These are phyloP conservation scores for Gaultheria prostrata DNA, from an alignment of 148 eudicot genomes.

Conservation along the genomic window DNA sequence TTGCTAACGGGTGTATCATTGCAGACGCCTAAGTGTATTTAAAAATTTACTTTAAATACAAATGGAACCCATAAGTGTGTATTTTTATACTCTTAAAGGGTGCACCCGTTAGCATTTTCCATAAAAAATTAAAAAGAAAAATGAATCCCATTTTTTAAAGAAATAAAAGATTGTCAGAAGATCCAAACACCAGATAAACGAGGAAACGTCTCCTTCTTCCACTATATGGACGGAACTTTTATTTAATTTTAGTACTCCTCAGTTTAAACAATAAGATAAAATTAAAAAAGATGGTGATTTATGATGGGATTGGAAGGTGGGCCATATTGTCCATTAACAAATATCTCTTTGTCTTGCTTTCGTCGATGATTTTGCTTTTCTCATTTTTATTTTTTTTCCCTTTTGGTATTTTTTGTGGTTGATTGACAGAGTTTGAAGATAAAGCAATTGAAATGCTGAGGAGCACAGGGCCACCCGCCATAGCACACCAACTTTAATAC, in stretches of 20 bases:
- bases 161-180: constrained; percentile 37
- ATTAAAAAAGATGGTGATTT: neutral
- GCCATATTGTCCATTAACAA: constrained; percentile 14
- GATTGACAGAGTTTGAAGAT: constrained; percentile 33
- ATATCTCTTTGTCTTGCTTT: constrained; percentile 18
- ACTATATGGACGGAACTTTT: neutral
- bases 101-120: too few species aligned
- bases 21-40: too few species aligned
- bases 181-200: constrained; percentile 26
- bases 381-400: constrained; percentile 4
- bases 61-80: too few species aligned
- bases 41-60: too few species aligned
- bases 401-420: constrained; percentile 31
- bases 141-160: neutral
- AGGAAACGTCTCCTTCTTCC: constrained; percentile 36
- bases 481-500: constrained; percentile 37
- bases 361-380: constrained; percentile 10
- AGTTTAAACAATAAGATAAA: neutral
- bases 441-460: constrained; percentile 35
- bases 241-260: neutral
- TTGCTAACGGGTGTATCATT: too few species aligned
- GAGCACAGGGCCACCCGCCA: constrained; percentile 37
- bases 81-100: too few species aligned
- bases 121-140: neutral
- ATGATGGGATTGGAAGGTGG: constrained; percentile 14